Conservation (phyloP, 2,329 filamentous ascomycete species). For the Nectriaceae sp. region DNA sequence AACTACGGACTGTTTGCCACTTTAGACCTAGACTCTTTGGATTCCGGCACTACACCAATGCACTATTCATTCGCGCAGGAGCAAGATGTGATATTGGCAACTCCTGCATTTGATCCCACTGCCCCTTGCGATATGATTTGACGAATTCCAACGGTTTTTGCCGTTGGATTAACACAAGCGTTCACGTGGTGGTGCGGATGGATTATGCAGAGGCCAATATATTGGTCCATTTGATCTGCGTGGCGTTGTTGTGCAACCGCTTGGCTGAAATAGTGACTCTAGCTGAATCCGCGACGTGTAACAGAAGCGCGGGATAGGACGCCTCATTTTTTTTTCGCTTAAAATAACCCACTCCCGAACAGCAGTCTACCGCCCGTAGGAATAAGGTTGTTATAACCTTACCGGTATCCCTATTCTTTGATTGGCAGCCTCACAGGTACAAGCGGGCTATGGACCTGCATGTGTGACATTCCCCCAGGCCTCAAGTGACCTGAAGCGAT, state of each 20-base stretch:
- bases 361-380: background rate
- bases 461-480: constrained; percentile 2
- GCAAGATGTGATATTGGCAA: too few relatives aligned
- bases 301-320: constrained; percentile 4
- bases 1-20: constrained; percentile 7
- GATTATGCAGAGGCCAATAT: constrained; percentile 4
- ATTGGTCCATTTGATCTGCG: constrained; percentile 12
- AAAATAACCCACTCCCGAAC: background rate
- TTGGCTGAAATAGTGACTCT: constrained; percentile 9
- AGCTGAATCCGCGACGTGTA: constrained; percentile 3
- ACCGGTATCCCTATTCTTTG: constrained; percentile 1
- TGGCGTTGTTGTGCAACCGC: constrained; percentile 13
- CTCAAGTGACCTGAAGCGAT: background rate
- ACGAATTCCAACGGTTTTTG: background rate
- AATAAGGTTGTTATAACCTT: constrained; percentile 12
- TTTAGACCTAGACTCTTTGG: constrained; percentile 12
- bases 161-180: background rate
- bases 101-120: too few relatives aligned
- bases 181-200: constrained; percentile 8
- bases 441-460: too few relatives aligned
- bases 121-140: too few relatives aligned
- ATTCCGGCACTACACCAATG: background rate
- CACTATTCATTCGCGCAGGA: too few relatives aligned
- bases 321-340: too few relatives aligned
- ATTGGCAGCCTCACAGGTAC: constrained; percentile 7